A percentile compares a stretch with the other conserved stretches of the same genome.
Evolutionary conservation across 768 basidiomycete species (phyloP).

Genomic region (Pholiota molesta): DNA sequence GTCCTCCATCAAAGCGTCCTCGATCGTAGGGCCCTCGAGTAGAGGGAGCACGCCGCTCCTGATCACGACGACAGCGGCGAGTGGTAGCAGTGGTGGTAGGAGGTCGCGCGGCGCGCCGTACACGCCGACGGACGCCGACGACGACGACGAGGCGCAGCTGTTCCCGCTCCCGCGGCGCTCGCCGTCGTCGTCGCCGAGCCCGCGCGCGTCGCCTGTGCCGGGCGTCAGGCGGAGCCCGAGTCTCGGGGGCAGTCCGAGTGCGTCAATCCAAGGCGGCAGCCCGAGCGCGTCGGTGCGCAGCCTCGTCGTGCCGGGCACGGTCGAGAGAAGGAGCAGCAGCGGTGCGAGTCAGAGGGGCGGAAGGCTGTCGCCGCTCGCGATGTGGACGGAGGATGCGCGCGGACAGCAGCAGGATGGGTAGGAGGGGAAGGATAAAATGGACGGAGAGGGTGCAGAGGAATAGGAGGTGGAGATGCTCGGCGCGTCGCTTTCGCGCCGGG

Average conservation of each 20-base stretch:
- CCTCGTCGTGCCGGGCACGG: conserved; percentile 13
- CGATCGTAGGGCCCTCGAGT: not conserved
- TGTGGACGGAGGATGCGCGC: not conserved
- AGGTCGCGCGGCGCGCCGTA: no score
- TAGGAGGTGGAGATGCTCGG: not conserved
- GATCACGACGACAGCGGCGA: not conserved
- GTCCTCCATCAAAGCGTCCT: no score
- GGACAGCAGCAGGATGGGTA: no score
- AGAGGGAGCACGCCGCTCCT: conserved; percentile 34
- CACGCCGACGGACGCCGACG: conserved; percentile 14
- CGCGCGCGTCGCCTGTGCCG: conserved; percentile 15
- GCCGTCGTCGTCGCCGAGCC: no score
- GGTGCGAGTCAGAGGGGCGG: not conserved
- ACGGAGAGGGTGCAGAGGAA: no score
- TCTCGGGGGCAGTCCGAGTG: conserved; percentile 38
- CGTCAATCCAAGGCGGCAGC: no score
- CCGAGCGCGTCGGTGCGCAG: conserved; percentile 35
- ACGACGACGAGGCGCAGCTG: conserved; percentile 57
- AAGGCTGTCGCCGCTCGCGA: not conserved
- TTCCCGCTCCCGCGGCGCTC: no score
- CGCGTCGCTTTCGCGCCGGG: not conserved
- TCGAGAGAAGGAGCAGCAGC: not conserved
- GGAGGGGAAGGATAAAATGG: not conserved
- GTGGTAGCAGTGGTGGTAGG: no score
- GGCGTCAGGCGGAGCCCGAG: conserved; percentile 13